Evolutionary conservation across 345 rosid species (phyloP), one percentile per base, ranked within the genome.

Genomic region (Combretum micranthum): DNA sequence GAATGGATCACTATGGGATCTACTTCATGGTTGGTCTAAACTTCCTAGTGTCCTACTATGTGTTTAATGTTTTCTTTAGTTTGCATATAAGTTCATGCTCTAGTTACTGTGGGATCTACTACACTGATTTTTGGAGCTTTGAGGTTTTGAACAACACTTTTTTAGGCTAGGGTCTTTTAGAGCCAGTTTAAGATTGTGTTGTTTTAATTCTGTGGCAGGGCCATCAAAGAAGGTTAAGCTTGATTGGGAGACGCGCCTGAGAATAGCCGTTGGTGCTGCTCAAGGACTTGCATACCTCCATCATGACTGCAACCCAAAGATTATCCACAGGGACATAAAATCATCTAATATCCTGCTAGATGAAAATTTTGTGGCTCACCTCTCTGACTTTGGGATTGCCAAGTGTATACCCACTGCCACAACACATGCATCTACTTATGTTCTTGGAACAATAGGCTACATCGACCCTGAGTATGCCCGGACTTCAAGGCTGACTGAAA

Each of bases 221-320:
- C 75, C 87, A 13, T 42, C 78, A 12, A 83, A 82, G 65, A 93
- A 93, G 65, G 94, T 93, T 18, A 93, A 87, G 67, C 91, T 93
- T 46, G 94, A 89, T 51, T 93, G 97, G 99, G 97, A 93, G 50
- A 79, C 99, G 0, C 80, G 99, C 51, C 26, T 93, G 78, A 87
- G 73, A 55, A 72, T 89, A 57, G 94, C 97, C 0, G 96, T 93
- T 52, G 99, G 99, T 45, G 90, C 96, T 52, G 91, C 99, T 0
- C 97, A 89, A 67, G 99, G 99, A 50, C 90, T 93, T 39, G 87
- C 95, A 0, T 89, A 93, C 75, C 99, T 93, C 71, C 99, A 93
- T 66, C 99, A 89, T 44, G 97, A 93, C 50, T 93, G 99, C 69
- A 83, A 72, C 64, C 99, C 97, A 0, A 63, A 97, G 25, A 87